Percentiles rank a stretch among this genome's conserved stretches.
phyloP scores from a whole-genome alignment of 306 rosid genomes.

The Dryas octopetala region DNA sequence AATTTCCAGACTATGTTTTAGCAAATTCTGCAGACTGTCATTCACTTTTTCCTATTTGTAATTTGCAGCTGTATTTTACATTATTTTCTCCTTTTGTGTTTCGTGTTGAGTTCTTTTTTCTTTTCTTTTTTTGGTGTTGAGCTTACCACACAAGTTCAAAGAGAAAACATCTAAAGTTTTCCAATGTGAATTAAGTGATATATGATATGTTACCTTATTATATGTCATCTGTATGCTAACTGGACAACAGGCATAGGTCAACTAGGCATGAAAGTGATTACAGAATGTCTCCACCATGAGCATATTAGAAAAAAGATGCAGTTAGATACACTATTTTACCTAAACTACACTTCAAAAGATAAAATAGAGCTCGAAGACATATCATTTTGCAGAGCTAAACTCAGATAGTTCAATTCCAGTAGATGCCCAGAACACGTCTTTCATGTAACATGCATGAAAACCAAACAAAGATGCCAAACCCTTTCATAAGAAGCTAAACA shows the following conservation, averaged over 20 bases:
- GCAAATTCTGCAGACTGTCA: constrained; percentile 9
- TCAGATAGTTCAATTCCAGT: neutral
- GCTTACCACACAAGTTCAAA: neutral
- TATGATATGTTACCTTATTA: neutral
- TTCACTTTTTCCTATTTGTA: neutral
- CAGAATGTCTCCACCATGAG: neutral
- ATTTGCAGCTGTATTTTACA: neutral
- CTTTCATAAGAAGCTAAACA: neutral
- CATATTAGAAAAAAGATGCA: neutral
- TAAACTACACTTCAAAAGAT: neutral
- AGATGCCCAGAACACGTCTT: neutral
- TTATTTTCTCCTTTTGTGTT: neutral
- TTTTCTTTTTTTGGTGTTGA: neutral
- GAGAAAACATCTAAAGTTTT: neutral
- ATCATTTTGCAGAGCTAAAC: neutral
- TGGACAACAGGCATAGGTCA: too few relatives aligned
- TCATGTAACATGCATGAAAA: too few relatives aligned
- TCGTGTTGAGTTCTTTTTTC: too few relatives aligned
- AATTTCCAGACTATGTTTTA: constrained; percentile 19
- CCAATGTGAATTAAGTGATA: neutral
- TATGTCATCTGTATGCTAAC: neutral
- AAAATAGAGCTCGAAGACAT: neutral
- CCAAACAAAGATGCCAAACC: neutral
- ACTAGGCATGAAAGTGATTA: too few relatives aligned
- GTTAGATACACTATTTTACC: neutral